Evolutionary conservation across 2,329 filamentous ascomycete species (phyloP), one percentile per base, ranked within the genome.

Genomic region (Curvularia eragrostidis): DNA sequence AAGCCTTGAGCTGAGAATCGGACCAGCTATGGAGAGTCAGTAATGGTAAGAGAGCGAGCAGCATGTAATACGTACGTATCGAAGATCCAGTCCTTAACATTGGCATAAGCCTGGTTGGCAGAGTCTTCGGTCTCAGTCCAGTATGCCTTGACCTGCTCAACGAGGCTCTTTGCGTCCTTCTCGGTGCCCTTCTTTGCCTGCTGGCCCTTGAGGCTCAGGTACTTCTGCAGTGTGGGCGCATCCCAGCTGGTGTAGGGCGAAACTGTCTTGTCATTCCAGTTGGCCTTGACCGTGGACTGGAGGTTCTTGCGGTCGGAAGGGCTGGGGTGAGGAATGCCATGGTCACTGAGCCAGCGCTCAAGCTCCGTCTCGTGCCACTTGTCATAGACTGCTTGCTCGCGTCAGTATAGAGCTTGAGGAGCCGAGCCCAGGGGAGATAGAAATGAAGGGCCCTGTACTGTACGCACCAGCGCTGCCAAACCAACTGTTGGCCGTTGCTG

Each of bases 331-430:
- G 94, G 92, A 56, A 99, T 84, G 76, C 93, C 87, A 80, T 98
- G 86, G 75, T 99, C 95, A 28, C 91, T 91, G 48, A 99, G 87
- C 95, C 95, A 99, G 72, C 93, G 87, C 82, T 99, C 94, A 28
- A 99, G 87, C 84, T 99, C 95, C 21, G 91, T 96, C 83, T 98
- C 89, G 72, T 98, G 94, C 95, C 95, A 99, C 78, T 95, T 97
- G 81, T 98, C 97, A 84, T 98, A 98, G 15, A 89, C 94, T 97
- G 73, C 48, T 66, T 58, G 58, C 62, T 48, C 48, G 21, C 62
- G 59, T 73, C 63, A 73, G 67, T 59, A 54, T 51, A 42, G 52
- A 62, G 56, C 52, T 52, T 23, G 39, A 36, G 32, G n/a, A 13
- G 28, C 12, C 23, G 21, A n/a, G 13, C 7, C 5, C 15, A 30